Conservation (phyloP, 768 basidiomycete genomes). For the Floccularia luteovirens region DNA sequence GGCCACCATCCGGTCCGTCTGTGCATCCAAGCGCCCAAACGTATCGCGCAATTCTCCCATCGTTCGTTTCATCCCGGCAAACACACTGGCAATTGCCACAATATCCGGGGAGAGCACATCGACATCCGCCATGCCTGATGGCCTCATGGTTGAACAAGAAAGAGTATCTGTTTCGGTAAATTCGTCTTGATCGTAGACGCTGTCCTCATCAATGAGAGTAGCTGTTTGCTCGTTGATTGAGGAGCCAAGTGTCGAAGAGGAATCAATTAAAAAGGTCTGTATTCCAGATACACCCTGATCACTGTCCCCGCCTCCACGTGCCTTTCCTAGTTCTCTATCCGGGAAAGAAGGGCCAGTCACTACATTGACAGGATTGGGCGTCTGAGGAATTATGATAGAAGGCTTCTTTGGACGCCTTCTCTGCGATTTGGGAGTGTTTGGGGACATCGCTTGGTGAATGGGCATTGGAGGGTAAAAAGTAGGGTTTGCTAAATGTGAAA, state of each 20-base stretch:
- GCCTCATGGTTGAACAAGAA: no score
- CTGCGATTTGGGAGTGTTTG: not conserved
- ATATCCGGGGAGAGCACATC: slow-evolving; percentile 28
- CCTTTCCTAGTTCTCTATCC: no score
- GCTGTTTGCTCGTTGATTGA: no score
- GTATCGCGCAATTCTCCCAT: slow-evolving; percentile 29
- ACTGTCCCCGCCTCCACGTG: no score
- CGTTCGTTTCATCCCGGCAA: slow-evolving; percentile 36
- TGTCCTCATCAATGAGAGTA: no score
- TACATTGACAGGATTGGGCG: slow-evolving; percentile 8
- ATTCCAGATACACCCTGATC: no score
- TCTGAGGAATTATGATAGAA: slow-evolving; percentile 17
- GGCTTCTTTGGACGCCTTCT: slow-evolving; percentile 11
- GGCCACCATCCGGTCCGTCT: slow-evolving; percentile 33
- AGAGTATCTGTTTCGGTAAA: no score
- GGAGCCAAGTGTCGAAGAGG: no score
- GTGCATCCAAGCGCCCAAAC: slow-evolving; percentile 37
- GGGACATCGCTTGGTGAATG: not conserved
- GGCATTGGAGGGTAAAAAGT: not conserved
- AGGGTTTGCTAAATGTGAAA: not conserved
- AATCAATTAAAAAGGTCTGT: no score
- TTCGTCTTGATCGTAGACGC: no score
- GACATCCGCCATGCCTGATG: slow-evolving; percentile 7
- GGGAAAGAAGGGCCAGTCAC: no score
- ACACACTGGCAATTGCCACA: slow-evolving; percentile 33